phyloP scores from a whole-genome alignment of 164 flowering plant species.

The Platanus orientalis region DNA sequence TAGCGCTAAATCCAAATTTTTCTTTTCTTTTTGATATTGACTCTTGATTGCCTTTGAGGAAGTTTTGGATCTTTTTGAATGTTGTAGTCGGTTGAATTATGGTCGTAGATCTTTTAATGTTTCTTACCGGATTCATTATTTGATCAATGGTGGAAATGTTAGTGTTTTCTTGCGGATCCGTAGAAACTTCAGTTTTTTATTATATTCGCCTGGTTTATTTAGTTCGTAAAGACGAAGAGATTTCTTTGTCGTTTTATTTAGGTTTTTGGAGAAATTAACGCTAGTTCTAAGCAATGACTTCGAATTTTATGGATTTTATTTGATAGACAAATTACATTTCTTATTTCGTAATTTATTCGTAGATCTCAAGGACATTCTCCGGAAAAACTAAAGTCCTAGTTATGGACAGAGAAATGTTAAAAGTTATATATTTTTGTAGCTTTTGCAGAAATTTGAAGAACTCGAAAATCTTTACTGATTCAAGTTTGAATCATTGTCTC shows the following conservation, averaged over 20 bases:
- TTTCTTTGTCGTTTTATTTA: too few species aligned
- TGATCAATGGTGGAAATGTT: not conserved
- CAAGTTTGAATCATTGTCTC: not conserved
- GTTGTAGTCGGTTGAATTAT: not conserved
- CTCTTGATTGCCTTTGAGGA: not conserved
- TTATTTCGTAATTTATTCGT: not conserved
- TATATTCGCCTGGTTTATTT: not conserved
- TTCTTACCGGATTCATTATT: not conserved
- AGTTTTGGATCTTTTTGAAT: not conserved
- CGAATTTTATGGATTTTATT: not conserved
- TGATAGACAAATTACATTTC: not conserved
- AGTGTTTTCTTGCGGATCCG: not conserved
- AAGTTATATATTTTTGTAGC: not conserved
- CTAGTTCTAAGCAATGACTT: not conserved
- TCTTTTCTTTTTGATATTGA: not conserved
- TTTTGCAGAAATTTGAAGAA: too few species aligned
- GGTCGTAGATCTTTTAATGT: constrained; percentile 1
- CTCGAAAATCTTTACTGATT: too few species aligned
- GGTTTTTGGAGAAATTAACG: too few species aligned
- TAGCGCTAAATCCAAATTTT: not conserved
- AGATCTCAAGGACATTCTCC: not conserved
- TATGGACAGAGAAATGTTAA: not conserved
- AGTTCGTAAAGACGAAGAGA: too few species aligned
- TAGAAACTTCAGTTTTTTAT: not conserved
- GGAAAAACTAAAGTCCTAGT: not conserved